These are phyloP conservation scores for Sporothrix protearum DNA, from an alignment of 2,329 filamentous ascomycete genomes.

Conservation along the genomic window DNA sequence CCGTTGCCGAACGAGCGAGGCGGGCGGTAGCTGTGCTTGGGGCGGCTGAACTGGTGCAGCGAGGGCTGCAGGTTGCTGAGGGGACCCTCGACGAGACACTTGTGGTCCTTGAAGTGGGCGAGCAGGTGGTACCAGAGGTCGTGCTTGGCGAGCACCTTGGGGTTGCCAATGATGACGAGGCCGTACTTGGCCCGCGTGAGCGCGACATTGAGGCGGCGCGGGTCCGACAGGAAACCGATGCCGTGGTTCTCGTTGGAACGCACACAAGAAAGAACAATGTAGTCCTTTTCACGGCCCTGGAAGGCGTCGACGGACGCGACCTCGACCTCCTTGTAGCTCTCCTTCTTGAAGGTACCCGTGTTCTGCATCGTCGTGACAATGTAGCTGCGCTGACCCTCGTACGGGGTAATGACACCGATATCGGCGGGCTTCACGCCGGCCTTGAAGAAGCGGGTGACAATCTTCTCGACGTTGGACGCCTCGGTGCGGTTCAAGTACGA, in stretches of 20 bases:
- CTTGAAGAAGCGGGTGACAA: constrained; percentile 97
- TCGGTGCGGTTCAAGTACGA: constrained; percentile 98
- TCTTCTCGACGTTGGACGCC: constrained; percentile 96
- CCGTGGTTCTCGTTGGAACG: constrained; percentile 98
- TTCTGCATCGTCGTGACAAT: constrained; percentile 99
- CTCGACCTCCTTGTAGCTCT: constrained; percentile 97
- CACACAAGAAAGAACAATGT: constrained; percentile 95
- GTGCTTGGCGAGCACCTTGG: constrained; percentile 95
- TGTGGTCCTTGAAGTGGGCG: constrained; percentile 93
- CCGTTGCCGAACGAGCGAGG: constrained; percentile 70
- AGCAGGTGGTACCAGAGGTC: constrained; percentile 95
- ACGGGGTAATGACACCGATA: constrained; percentile 97
- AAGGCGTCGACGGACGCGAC: constrained; percentile 98
- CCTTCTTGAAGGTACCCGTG: constrained; percentile 95
- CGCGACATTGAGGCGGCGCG: constrained; percentile 93
- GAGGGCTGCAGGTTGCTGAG: constrained; percentile 95
- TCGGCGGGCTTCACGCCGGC: constrained; percentile 90
- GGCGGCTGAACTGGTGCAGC: constrained; percentile 88
- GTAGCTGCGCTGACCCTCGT: constrained; percentile 96
- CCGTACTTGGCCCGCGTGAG: constrained; percentile 96
- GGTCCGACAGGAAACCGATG: constrained; percentile 97
- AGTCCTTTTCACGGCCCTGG: constrained; percentile 98
- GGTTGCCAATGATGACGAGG: constrained; percentile 93
- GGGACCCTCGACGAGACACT: constrained; percentile 92
- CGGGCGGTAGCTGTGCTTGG: constrained; percentile 88